Percentiles rank a stretch among this genome's conserved stretches.
phyloP scores from a whole-genome alignment of 257 asterid genomes.

The Mentha longifolia region DNA sequence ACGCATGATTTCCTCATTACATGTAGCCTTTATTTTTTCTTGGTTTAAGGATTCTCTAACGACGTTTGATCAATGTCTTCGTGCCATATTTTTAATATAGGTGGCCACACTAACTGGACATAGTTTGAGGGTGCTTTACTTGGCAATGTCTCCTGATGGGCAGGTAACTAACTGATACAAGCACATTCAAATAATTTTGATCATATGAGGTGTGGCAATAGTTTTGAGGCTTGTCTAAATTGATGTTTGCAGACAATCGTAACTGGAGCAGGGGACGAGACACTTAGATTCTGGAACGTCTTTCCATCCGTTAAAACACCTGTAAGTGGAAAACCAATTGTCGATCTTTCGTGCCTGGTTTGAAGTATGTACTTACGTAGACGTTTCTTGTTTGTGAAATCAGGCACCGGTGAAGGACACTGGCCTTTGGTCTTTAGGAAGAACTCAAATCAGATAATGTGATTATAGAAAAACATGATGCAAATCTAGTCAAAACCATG shows the following conservation, averaged over 20 bases:
- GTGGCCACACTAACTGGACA: slow-evolving; percentile 96
- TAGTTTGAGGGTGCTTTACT: slow-evolving; percentile 82
- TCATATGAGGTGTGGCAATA: background rate
- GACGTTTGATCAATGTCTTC: background rate
- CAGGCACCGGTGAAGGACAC: slow-evolving; percentile 84
- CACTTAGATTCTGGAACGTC: slow-evolving; percentile 88
- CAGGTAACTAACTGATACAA: slow-evolving; percentile 56
- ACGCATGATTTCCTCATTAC: background rate
- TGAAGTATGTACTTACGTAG: background rate
- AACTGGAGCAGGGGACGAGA: slow-evolving; percentile 99
- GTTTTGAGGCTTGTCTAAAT: background rate
- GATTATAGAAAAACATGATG: background rate
- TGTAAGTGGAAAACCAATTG: slow-evolving; percentile 44
- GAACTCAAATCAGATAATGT: slow-evolving; percentile 67
- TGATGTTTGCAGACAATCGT: slow-evolving; percentile 73
- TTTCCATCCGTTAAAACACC: slow-evolving; percentile 86
- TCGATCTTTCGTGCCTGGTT: background rate
- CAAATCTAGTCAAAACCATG: background rate
- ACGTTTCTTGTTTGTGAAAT: background rate
- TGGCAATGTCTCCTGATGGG: slow-evolving; percentile 97
- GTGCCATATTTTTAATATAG: slow-evolving; percentile 37
- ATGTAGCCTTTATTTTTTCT: background rate
- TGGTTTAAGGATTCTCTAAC: background rate
- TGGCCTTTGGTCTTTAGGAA: slow-evolving; percentile 92
- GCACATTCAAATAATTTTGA: background rate